These are phyloP conservation scores for Cytospora piceae DNA, from an alignment of 2,329 filamentous ascomycete species.

Conservation along the genomic window DNA sequence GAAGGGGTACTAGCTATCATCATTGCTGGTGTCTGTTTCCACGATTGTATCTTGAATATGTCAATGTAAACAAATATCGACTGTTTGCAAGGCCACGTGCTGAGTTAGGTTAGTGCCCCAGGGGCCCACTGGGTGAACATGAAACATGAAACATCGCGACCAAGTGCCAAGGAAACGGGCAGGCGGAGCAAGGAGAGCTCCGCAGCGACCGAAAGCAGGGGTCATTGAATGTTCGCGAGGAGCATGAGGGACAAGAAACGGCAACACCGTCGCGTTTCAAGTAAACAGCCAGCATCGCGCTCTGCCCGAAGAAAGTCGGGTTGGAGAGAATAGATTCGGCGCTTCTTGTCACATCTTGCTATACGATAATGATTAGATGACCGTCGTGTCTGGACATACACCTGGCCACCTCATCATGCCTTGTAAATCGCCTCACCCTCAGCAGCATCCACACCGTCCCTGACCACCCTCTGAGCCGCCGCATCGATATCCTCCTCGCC, in stretches of 20 bases:
- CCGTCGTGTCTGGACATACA: not conserved
- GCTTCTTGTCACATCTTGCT: not conserved
- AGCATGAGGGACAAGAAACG: not conserved
- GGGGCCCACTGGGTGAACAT: not conserved
- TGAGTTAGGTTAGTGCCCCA: not conserved
- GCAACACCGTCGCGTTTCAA: not conserved
- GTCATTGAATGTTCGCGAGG: not conserved
- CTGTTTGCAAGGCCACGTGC: not conserved
- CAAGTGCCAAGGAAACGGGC: not conserved
- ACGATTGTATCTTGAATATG: no score
- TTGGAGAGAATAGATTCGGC: not conserved
- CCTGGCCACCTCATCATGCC: slow-evolving; percentile 1
- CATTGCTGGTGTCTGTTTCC: not conserved
- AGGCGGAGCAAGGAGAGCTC: not conserved
- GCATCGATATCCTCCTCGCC: slow-evolving; percentile 53
- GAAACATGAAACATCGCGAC: not conserved
- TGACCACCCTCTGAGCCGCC: slow-evolving; percentile 54
- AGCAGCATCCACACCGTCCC: slow-evolving; percentile 53
- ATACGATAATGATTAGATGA: not conserved
- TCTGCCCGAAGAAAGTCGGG: not conserved
- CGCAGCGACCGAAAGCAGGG: not conserved
- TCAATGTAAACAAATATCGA: no score
- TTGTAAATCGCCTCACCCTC: slow-evolving; percentile 53
- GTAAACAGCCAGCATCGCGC: not conserved
- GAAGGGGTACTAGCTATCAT: not conserved